A percentile compares a stretch with the other conserved stretches of the same genome.
These are phyloP conservation scores for Diaporthe sp. DNA, from an alignment of 2,329 filamentous ascomycete genomes.

Conservation along the genomic window DNA sequence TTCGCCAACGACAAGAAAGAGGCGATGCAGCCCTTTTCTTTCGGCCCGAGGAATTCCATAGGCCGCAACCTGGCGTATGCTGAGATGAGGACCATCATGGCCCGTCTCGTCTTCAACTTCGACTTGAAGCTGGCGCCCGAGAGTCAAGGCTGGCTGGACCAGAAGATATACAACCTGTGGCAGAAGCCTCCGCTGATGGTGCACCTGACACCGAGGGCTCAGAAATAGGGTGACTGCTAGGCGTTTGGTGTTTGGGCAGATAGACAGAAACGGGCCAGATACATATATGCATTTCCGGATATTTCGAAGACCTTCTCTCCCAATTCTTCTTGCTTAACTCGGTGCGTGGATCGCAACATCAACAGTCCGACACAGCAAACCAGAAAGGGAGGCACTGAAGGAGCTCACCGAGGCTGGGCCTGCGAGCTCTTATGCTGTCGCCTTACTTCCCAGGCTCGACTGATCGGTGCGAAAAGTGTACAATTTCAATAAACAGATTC, in stretches of 20 bases:
- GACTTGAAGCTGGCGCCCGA: slow-evolving; percentile 48
- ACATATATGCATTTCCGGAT: neutral
- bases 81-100: slow-evolving; percentile 54
- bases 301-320: rapidly evolving
- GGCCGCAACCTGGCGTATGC: slow-evolving; percentile 52
- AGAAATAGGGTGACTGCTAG: neutral
- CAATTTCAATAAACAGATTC: neutral
- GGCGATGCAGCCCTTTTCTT: slow-evolving; percentile 47
- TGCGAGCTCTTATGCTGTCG: too few relatives aligned
- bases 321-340: neutral
- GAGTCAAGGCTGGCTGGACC: slow-evolving; percentile 46
- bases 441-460: neutral
- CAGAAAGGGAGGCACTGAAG: neutral
- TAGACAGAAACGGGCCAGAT: neutral
- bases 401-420: neutral
- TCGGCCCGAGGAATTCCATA: slow-evolving; percentile 51
- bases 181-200: slow-evolving; percentile 48
- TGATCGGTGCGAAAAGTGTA: too few relatives aligned
- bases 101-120: slow-evolving; percentile 52
- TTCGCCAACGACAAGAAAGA: slow-evolving; percentile 37
- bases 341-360: neutral
- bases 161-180: slow-evolving; percentile 49
- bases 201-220: slow-evolving; percentile 39
- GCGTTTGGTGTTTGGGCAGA: neutral
- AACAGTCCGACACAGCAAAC: neutral